phyloP scores from a whole-genome alignment of 208 protist genomes.

The Lotmaria passim region DNA sequence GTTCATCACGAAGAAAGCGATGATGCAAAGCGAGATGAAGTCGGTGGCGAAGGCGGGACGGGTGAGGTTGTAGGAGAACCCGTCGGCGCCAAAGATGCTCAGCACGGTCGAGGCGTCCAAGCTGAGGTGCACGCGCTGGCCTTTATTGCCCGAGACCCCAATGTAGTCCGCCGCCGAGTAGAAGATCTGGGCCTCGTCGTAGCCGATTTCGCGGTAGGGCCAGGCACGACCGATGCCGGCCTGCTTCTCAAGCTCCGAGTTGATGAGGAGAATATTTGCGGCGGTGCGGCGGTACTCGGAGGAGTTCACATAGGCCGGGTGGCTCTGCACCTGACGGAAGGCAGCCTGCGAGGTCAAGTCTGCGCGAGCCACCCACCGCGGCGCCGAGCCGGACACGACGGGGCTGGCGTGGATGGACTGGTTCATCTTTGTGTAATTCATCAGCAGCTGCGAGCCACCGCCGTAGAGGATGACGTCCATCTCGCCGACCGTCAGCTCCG shows the following conservation, averaged over 20 bases:
- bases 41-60: slow-evolving; percentile 32
- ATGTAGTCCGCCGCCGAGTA: slow-evolving; percentile 71
- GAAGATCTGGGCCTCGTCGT: slow-evolving; percentile 84
- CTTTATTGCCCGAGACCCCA: slow-evolving; percentile 52
- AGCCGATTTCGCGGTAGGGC: slow-evolving; percentile 74
- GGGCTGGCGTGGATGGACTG: slow-evolving; percentile 2
- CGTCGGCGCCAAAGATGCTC: background rate
- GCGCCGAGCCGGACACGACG: slow-evolving; percentile 47
- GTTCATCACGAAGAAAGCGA: slow-evolving; percentile 52
- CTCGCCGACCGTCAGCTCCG: slow-evolving; percentile 69
- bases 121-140: slow-evolving; percentile 63
- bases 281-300: slow-evolving; percentile 3
- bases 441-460: slow-evolving; percentile 20
- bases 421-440: slow-evolving; percentile 70
- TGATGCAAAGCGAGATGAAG: slow-evolving; percentile 26
- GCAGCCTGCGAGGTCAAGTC: slow-evolving; percentile 29
- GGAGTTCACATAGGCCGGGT: background rate
- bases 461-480: slow-evolving; percentile 69
- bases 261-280: slow-evolving; percentile 70
- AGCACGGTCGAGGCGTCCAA: slow-evolving; percentile 28
- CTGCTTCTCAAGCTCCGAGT: slow-evolving; percentile 64
- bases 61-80: slow-evolving; percentile 28
- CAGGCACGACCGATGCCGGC: slow-evolving; percentile 89
- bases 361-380: slow-evolving; percentile 67
- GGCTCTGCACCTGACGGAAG: background rate